Evolutionary conservation across 352 stramenopile species (phyloP).

Genomic region (Pythium diclinum): DNA sequence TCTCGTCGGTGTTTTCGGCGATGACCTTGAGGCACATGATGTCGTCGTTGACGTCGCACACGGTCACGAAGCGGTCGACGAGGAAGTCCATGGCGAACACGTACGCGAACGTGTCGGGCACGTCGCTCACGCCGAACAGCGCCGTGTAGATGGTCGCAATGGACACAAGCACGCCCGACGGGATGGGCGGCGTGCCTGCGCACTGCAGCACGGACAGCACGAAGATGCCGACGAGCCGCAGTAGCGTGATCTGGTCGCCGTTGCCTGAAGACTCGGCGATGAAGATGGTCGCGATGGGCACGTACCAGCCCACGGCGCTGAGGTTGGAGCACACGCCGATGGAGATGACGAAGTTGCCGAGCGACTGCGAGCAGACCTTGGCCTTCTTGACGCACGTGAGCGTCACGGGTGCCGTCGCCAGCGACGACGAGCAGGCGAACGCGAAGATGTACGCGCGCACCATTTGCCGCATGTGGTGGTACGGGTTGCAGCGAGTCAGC

Average conservation of each 20-base stretch:
- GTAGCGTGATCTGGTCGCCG: constrained; percentile 45
- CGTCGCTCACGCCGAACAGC: constrained; percentile 46
- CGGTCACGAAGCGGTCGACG: constrained; percentile 55
- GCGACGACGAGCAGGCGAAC: constrained; percentile 62
- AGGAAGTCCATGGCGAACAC: constrained; percentile 72
- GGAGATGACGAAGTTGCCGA: constrained; percentile 74
- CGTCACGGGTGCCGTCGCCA: constrained; percentile 66
- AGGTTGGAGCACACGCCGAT: constrained; percentile 71
- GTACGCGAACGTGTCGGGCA: constrained; percentile 57
- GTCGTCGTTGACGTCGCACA: constrained; percentile 81
- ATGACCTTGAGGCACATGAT: constrained; percentile 78
- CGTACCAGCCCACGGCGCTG: constrained; percentile 55
- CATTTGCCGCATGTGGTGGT: constrained; percentile 70
- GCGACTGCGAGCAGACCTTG: constrained; percentile 61
- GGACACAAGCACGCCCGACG: constrained; percentile 45
- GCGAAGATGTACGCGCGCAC: constrained; percentile 65
- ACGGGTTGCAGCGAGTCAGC: constrained; percentile 66
- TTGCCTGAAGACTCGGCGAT: constrained; percentile 61
- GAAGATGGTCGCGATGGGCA: constrained; percentile 59
- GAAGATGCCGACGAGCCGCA: constrained; percentile 58
- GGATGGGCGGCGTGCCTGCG: constrained; percentile 52
- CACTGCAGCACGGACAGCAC: constrained; percentile 59
- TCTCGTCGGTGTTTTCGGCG: constrained; percentile 73
- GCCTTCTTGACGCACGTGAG: constrained; percentile 65
- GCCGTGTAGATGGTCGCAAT: constrained; percentile 70